These are phyloP conservation scores for Xenosphaeropsis pyriputrescens DNA, from an alignment of 2,329 filamentous ascomycete genomes.

Conservation along the genomic window DNA sequence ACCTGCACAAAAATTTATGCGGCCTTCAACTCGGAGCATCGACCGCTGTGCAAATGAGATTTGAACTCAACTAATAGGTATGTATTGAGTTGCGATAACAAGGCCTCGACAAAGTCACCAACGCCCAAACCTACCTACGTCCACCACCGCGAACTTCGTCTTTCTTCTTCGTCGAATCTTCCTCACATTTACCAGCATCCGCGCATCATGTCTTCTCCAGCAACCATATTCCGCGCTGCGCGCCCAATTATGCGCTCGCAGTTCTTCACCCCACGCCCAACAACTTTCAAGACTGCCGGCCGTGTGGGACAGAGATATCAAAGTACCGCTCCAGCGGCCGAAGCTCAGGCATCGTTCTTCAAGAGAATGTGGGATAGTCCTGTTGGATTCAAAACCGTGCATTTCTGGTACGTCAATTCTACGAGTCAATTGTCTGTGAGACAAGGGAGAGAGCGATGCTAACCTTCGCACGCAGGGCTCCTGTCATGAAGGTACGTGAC, in stretches of 20 bases:
- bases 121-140: no score
- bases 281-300: slow-evolving; percentile 3
- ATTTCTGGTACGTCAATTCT: slow-evolving; percentile 65
- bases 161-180: not conserved
- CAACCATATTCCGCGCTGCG: slow-evolving; percentile 32
- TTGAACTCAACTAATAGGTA: no score
- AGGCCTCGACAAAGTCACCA: no score
- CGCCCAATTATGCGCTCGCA: slow-evolving; percentile 34
- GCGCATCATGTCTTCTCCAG: slow-evolving; percentile 9
- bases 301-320: slow-evolving; percentile 47
- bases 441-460: slow-evolving; percentile 3
- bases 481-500: slow-evolving; percentile 64
- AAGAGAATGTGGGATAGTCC: slow-evolving; percentile 75
- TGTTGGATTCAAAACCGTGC: slow-evolving; percentile 79
- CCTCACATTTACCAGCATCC: not conserved
- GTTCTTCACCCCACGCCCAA: slow-evolving; percentile 37
- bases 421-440: not conserved
- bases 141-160: no score
- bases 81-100: no score
- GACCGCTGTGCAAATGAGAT: no score
- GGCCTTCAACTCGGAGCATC: no score
- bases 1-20: slow-evolving; percentile 4
- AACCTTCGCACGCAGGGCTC: slow-evolving; percentile 46
- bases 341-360: slow-evolving; percentile 40
- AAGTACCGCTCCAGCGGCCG: slow-evolving; percentile 37